These are phyloP conservation scores for Eucalyptus fibrosa DNA, from an alignment of 345 rosid species.

Conservation along the genomic window DNA sequence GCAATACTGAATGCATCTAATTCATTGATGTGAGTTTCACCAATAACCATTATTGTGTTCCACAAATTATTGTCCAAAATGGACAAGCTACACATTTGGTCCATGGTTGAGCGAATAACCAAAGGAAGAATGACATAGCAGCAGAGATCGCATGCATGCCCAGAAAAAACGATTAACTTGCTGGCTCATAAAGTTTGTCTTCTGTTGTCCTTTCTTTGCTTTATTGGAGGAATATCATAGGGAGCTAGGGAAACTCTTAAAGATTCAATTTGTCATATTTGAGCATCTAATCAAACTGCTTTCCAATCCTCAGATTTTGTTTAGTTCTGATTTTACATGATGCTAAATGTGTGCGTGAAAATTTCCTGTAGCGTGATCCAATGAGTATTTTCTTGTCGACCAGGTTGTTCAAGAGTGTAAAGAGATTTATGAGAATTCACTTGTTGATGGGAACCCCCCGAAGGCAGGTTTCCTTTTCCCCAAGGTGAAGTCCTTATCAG, in stretches of 20 bases:
- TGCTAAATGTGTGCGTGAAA: not conserved
- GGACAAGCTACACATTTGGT: not conserved
- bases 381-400: not conserved
- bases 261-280: not conserved
- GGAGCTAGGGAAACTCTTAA: not conserved
- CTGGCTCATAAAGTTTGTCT: not conserved
- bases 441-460: conserved; percentile 72
- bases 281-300: not conserved
- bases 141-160: not conserved
- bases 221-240: not conserved
- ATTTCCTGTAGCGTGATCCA: not conserved
- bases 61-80: not conserved
- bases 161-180: not conserved
- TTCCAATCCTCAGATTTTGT: not conserved
- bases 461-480: conserved; percentile 84
- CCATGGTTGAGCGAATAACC: not conserved
- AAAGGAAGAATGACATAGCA: not conserved
- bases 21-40: not conserved
- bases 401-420: conserved; percentile 98
- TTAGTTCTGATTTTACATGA: not conserved
- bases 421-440: conserved; percentile 86
- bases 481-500: conserved; percentile 65
- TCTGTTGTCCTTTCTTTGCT: not conserved
- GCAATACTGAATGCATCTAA: not conserved
- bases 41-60: not conserved